Evolutionary conservation across 495 filamentous ascomycete species (phyloP).

Genomic region (Aspergillus olivimuriae): DNA sequence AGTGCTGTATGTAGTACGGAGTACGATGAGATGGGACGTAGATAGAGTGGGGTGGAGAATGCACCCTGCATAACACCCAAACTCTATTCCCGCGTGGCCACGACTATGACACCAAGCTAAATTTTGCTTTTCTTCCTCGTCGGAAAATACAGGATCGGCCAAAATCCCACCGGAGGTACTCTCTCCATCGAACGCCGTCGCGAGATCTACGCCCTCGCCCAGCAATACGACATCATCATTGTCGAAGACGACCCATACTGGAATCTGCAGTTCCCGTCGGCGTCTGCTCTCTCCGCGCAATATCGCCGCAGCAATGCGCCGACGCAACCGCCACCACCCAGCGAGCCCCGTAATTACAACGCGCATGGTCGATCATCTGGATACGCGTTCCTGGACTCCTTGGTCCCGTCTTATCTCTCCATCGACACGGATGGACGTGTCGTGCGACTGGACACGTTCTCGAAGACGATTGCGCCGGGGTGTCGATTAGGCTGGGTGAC

Average conservation of each 20-base stretch:
- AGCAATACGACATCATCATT: conserved; percentile 83
- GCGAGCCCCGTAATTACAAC: conserved; percentile 34
- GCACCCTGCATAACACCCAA: not conserved
- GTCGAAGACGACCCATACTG: conserved; percentile 96
- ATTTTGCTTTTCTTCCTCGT: not conserved
- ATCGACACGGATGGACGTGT: conserved; percentile 85
- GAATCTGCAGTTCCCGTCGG: conserved; percentile 84
- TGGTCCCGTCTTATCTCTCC: conserved; percentile 70
- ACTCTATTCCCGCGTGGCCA: no score
- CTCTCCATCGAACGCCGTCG: conserved; percentile 63
- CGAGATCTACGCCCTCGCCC: conserved; percentile 74
- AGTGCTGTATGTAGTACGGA: no score
- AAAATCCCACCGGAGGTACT: conserved; percentile 81
- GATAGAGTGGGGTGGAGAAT: not conserved
- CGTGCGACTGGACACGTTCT: conserved; percentile 76
- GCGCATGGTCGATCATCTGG: conserved; percentile 53
- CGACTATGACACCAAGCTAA: no score
- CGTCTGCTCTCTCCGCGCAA: conserved; percentile 31
- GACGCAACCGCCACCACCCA: not conserved
- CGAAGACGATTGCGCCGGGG: conserved; percentile 75
- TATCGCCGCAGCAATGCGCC: conserved; percentile 25
- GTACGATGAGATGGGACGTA: not conserved
- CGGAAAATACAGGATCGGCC: conserved; percentile 78
- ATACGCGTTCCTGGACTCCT: conserved; percentile 71
- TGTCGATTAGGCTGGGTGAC: conserved; percentile 74